Evolutionary conservation across 179 eudicot species (phyloP).

Genomic region (Actinidia chinensis): DNA sequence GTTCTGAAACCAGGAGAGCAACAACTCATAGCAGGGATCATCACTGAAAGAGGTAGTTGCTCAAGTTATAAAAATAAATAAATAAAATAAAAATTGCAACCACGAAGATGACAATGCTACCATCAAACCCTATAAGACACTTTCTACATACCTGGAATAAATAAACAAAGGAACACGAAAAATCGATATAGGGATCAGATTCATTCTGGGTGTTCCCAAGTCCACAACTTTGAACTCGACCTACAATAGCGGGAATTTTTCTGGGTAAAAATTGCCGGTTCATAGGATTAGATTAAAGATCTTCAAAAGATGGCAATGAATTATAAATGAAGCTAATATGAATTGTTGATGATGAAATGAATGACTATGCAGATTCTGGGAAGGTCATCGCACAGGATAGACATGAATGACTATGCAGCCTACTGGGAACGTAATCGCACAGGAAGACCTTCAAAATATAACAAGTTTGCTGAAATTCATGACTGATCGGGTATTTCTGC

Average conservation of each 20-base stretch:
- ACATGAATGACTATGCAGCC: constrained; percentile 52
- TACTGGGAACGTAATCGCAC: constrained; percentile 63
- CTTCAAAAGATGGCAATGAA: neutral
- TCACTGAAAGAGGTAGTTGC: constrained; percentile 74
- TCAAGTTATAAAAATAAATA: too few relatives aligned
- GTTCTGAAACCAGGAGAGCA: constrained; percentile 74
- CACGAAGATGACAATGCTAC: neutral
- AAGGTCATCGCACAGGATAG: too few relatives aligned
- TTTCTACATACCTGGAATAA: too few relatives aligned
- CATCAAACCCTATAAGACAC: neutral
- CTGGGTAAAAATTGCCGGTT: too few relatives aligned
- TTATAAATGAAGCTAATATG: neutral
- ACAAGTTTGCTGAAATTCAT: constrained; percentile 73
- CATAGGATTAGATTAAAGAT: too few relatives aligned
- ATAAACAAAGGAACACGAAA: too few relatives aligned
- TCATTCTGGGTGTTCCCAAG: too few relatives aligned
- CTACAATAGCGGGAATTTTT: too few relatives aligned
- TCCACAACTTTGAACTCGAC: too few relatives aligned
- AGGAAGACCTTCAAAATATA: constrained; percentile 59
- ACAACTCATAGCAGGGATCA: constrained; percentile 65
- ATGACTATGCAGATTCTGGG: too few relatives aligned
- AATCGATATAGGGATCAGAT: too few relatives aligned
- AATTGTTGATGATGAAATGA: constrained; percentile 8
- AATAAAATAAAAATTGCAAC: neutral
- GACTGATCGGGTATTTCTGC: constrained; percentile 62